These are phyloP conservation scores for Cyclospora cayetanensis DNA, from an alignment of 169 alveolate species.

Conservation along the genomic window DNA sequence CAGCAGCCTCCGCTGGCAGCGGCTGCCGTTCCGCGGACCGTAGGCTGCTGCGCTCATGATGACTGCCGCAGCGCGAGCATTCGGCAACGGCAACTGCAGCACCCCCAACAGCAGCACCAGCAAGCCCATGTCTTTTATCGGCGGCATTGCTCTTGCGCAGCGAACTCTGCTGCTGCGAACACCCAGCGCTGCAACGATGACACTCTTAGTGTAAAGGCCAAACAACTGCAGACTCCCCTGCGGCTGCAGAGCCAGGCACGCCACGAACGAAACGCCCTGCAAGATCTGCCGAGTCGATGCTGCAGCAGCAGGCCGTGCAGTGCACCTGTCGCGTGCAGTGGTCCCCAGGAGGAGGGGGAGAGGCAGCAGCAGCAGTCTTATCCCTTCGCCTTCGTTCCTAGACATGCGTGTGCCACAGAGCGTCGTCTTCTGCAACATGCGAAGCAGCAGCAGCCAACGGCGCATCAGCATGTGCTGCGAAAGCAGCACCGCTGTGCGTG, in stretches of 20 bases:
- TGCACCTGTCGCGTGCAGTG: background rate
- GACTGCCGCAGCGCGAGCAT: too few relatives aligned
- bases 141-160: too few relatives aligned
- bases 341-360: background rate
- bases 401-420: background rate
- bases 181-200: too few relatives aligned
- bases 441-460: background rate
- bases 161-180: too few relatives aligned
- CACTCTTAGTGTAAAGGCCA: too few relatives aligned
- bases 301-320: conserved; percentile 16
- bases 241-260: background rate
- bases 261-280: background rate
- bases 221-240: background rate
- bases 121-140: too few relatives aligned
- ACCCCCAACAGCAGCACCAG: too few relatives aligned
- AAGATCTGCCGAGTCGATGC: background rate
- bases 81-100: too few relatives aligned
- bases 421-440: background rate
- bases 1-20: too few relatives aligned
- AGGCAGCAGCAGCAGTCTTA: background rate
- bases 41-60: too few relatives aligned
- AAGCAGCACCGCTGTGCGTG: background rate
- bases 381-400: too few relatives aligned
- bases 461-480: background rate
- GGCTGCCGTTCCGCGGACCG: too few relatives aligned